Percentiles rank a stretch among this genome's conserved stretches.
Conservation (phyloP, 768 basidiomycete species). For the Pleurotus ostreatus region DNA sequence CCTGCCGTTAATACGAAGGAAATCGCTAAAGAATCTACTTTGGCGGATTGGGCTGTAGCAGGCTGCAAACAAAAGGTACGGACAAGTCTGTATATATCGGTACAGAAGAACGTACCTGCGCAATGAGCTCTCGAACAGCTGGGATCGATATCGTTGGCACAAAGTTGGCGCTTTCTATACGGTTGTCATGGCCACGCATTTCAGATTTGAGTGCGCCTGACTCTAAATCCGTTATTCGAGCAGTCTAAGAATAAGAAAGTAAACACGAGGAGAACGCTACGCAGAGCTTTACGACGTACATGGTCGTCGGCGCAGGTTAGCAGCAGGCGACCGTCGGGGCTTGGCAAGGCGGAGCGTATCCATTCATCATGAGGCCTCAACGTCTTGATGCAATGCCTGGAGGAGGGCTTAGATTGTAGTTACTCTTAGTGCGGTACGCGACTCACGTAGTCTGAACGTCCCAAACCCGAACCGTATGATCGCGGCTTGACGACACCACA, state of each 20-base stretch:
- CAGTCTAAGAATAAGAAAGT: slow-evolving; percentile 45
- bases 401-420: slow-evolving; percentile 7
- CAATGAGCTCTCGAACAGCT: slow-evolving; percentile 58
- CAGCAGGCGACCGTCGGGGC: slow-evolving; percentile 68
- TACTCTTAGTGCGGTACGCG: background rate
- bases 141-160: slow-evolving; percentile 55
- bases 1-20: slow-evolving; percentile 75
- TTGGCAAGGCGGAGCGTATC: slow-evolving; percentile 69
- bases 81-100: background rate
- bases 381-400: slow-evolving; percentile 11
- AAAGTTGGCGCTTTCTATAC: slow-evolving; percentile 64
- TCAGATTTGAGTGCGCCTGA: slow-evolving; percentile 62
- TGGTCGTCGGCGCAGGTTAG: slow-evolving; percentile 87
- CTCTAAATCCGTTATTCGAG: slow-evolving; percentile 61
- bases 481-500: slow-evolving; percentile 84
- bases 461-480: slow-evolving; percentile 82
- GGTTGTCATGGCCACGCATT: slow-evolving; percentile 69
- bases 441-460: slow-evolving; percentile 83
- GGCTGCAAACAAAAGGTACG: background rate
- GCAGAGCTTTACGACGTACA: slow-evolving; percentile 39
- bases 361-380: slow-evolving; percentile 58
- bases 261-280: background rate
- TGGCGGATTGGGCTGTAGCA: slow-evolving; percentile 4
- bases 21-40: slow-evolving; percentile 5
- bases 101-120: slow-evolving; percentile 15